These are phyloP conservation scores for Ustilago tritici DNA, from an alignment of 1,284 basidiomycete species.

Conservation along the genomic window DNA sequence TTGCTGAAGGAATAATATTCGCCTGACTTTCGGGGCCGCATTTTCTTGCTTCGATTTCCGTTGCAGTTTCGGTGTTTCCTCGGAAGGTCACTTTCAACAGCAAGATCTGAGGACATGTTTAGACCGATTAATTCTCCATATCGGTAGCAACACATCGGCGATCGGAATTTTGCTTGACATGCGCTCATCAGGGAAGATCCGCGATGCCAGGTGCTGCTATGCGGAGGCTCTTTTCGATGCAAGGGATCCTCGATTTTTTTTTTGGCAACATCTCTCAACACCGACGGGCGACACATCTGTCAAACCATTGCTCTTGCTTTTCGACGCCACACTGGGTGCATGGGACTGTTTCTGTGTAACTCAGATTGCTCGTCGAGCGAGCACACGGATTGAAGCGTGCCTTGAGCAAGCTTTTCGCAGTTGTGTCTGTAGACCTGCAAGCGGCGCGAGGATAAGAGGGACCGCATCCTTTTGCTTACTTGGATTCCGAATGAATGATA, in stretches of 20 bases:
- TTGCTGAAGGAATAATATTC: neutral
- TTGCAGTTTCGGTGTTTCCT: neutral
- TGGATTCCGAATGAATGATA: too few species aligned
- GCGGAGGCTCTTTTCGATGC: neutral
- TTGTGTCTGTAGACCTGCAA: neutral
- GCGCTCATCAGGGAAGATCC: neutral
- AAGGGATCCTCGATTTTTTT: neutral
- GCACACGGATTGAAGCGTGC: neutral
- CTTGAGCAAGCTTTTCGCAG: neutral
- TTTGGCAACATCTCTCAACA: neutral
- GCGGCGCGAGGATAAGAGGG: neutral
- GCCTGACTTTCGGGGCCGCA: neutral
- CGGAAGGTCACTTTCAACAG: neutral
- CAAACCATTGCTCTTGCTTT: neutral
- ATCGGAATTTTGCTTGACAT: neutral
- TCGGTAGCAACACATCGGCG: neutral
- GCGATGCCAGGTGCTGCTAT: slow-evolving; percentile 3
- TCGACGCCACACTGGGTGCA: neutral
- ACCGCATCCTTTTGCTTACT: neutral
- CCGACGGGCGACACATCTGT: neutral
- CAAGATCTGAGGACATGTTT: too few species aligned
- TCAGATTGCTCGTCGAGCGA: neutral
- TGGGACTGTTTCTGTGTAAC: neutral
- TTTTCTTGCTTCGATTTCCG: neutral
- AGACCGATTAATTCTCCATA: neutral